Conservation (phyloP, 768 basidiomycete genomes). For the Naganishia friedmannii region DNA sequence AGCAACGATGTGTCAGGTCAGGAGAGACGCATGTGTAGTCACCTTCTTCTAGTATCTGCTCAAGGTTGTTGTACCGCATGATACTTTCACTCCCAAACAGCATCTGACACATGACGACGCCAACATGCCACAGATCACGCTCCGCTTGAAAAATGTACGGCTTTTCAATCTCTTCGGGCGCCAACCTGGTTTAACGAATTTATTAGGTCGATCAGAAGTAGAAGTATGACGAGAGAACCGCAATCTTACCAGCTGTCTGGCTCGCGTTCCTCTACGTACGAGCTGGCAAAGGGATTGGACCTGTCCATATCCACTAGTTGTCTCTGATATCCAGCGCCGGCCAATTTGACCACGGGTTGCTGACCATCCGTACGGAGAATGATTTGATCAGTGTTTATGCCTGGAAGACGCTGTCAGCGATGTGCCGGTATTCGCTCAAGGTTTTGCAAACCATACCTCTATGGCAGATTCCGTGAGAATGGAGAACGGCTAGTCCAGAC, state of each 20-base stretch:
- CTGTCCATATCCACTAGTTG: slow-evolving; percentile 74
- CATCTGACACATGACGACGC: slow-evolving; percentile 80
- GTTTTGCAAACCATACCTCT: slow-evolving; percentile 32
- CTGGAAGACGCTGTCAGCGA: slow-evolving; percentile 19
- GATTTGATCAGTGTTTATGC: slow-evolving; percentile 40
- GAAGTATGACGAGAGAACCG: slow-evolving; percentile 28
- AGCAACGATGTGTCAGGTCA: slow-evolving; percentile 20
- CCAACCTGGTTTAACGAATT: slow-evolving; percentile 58
- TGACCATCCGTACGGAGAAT: slow-evolving; percentile 52
- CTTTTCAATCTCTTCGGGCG: slow-evolving; percentile 73
- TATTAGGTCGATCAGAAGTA: too few relatives aligned
- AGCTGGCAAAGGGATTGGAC: slow-evolving; percentile 68
- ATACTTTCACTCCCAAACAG: slow-evolving; percentile 71
- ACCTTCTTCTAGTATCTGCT: slow-evolving; percentile 47
- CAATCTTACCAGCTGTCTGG: slow-evolving; percentile 57
- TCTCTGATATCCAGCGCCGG: slow-evolving; percentile 68
- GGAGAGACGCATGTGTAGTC: slow-evolving; percentile 1
- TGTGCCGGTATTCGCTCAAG: background rate
- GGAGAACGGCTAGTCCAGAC: slow-evolving; percentile 41
- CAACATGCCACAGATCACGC: slow-evolving; percentile 78
- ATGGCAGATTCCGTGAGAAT: slow-evolving; percentile 38
- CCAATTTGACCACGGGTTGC: slow-evolving; percentile 66
- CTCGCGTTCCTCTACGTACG: slow-evolving; percentile 42
- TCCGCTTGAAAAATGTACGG: slow-evolving; percentile 71
- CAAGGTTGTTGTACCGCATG: slow-evolving; percentile 52